Conservation (phyloP, 345 rosid genomes). For the Rhodamnia argentea region DNA sequence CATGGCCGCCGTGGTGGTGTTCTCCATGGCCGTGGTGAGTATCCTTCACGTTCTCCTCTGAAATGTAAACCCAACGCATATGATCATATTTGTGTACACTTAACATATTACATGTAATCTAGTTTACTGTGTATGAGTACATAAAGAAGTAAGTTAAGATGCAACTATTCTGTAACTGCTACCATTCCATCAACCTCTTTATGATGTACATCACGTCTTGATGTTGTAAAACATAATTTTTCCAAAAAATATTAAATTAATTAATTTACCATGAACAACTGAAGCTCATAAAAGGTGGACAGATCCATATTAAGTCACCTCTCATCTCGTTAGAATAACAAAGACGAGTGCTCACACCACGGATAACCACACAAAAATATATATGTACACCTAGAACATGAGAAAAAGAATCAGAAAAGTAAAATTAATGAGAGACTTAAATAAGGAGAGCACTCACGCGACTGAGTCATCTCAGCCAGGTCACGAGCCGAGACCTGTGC, state of each 20-base stretch:
- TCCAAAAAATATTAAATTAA: no score
- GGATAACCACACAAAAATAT: not conserved
- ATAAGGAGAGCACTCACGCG: not conserved
- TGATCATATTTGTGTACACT: no score
- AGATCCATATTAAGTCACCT: no score
- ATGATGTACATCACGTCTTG: no score
- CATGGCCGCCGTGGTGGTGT: not conserved
- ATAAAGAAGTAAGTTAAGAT: not conserved
- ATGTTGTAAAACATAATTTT: no score
- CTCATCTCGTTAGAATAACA: not conserved
- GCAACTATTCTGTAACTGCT: not conserved
- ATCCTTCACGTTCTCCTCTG: not conserved
- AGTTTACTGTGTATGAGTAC: not conserved
- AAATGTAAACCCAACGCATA: not conserved
- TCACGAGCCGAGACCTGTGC: constrained; percentile 10
- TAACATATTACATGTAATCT: not conserved
- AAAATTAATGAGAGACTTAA: not conserved
- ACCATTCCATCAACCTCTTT: no score
- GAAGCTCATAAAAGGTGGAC: no score
- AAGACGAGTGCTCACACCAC: not conserved
- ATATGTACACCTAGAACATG: not conserved
- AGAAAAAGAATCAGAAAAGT: not conserved
- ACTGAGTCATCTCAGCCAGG: constrained; percentile 2
- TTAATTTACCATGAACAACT: no score
- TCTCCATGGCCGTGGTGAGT: not conserved